Evolutionary conservation across 225 moss, liverwort and hornwort genomes (phyloP), one percentile per base, ranked within the genome.

Genomic region (Sphagnum contortum): DNA sequence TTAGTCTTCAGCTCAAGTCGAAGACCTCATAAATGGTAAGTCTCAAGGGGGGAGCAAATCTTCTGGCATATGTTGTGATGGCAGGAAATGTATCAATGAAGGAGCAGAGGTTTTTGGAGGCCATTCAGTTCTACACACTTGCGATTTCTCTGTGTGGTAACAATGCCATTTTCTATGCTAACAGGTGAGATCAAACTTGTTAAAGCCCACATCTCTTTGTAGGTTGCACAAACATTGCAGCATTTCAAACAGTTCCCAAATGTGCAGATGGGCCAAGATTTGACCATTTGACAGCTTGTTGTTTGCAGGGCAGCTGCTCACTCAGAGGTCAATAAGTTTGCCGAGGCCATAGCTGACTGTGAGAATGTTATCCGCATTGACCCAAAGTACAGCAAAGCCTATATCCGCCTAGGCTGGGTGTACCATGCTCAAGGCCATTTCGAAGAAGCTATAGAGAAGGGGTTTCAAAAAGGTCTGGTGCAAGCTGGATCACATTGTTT

Each of bases 301-400:
- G 45, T n/a, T 50, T 83, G 47, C 68, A 83, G 86, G 73, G 86
- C 86, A 70, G 86, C 86, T 69, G 86, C 86, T 12, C 80, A 82
- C 48, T 83, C 86, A 57, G 77, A 83, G 47, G 66, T 80, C 64
- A 77, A 71, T 45, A 80, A 80, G 58, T 87, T 63, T 61, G 73
- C 66, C 1, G 86, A 87, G 69, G 86, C 86, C 44, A 80, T 83
- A 71, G 86, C 77, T 50, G 86, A 87, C 58, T 87, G 86, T 46
- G 75, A 82, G 59, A 80, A 77, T 14, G 86, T 82, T 5, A 87
- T 87, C 56, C 77, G 78, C 60, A 68, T 77, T 49, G 80, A 83
- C 69, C 83, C 86, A 59, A 61, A 57, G 13, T 87, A 87, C 49
- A 74, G 80, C 62, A 87, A 87, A 66, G 86, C 86, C 3, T 87